These are phyloP conservation scores for Volvox africanus DNA, from an alignment of 139 green algal species.

Conservation along the genomic window DNA sequence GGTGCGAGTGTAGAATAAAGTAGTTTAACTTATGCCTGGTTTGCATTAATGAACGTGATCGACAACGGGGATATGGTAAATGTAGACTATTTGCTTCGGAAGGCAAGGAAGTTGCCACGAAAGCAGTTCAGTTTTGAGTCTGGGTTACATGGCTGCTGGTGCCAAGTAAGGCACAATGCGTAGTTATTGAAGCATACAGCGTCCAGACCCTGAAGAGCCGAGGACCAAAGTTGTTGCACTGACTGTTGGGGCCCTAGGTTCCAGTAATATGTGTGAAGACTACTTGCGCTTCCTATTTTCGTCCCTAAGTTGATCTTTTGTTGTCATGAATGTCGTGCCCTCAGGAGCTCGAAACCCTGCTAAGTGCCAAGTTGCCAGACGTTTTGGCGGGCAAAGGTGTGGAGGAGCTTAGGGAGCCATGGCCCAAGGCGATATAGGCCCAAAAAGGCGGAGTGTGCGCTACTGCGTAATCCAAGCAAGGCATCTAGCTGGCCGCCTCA, in stretches of 20 bases:
- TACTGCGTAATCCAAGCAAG: no score
- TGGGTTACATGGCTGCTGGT: neutral
- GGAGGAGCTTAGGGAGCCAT: slow-evolving; percentile 10
- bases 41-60: no score
- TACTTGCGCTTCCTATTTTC: neutral
- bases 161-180: neutral
- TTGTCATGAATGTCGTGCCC: neutral
- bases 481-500: no score
- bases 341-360: slow-evolving; percentile 63
- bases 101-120: neutral
- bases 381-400: slow-evolving; percentile 38
- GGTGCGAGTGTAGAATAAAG: slow-evolving; percentile 38
- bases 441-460: no score
- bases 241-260: neutral
- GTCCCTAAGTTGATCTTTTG: neutral
- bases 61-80: neutral
- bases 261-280: neutral
- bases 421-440: slow-evolving; percentile 22
- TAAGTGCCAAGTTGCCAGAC: slow-evolving; percentile 67
- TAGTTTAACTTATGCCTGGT: no score
- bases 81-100: neutral
- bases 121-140: neutral
- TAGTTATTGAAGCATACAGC: neutral
- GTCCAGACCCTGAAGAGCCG: neutral
- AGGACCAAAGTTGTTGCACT: neutral